Evolutionary conservation across 1,139 yeast genomes (phyloP).

Genomic region (Arxiozyma bovina): DNA sequence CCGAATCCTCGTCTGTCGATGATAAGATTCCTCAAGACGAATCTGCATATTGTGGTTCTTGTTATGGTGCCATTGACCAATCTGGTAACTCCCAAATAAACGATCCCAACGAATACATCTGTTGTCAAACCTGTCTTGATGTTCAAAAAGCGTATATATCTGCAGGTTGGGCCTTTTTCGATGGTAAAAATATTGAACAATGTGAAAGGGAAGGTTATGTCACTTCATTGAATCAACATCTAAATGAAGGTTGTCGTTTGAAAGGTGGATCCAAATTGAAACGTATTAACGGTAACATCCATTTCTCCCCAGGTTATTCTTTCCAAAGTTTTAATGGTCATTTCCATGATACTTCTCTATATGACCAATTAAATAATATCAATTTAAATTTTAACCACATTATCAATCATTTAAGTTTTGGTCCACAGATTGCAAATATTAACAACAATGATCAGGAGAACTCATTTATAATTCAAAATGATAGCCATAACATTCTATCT

Average conservation of each 20-base stretch:
- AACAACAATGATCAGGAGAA: neutral
- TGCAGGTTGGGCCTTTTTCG: constrained; percentile 82
- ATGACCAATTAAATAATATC: constrained; percentile 37
- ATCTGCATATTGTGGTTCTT: constrained; percentile 64
- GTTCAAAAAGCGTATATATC: constrained; percentile 73
- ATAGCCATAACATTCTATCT: constrained; percentile 8
- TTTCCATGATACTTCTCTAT: constrained; percentile 77
- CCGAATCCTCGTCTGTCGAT: constrained; percentile 23
- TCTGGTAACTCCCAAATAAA: constrained; percentile 38
- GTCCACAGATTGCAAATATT: constrained; percentile 42
- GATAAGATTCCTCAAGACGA: constrained; percentile 24
- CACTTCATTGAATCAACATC: constrained; percentile 43
- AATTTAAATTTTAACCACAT: constrained; percentile 62
- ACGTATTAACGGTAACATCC: constrained; percentile 83
- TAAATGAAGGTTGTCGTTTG: constrained; percentile 81
- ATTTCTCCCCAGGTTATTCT: constrained; percentile 88
- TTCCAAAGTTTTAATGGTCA: constrained; percentile 53
- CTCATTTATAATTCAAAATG: neutral
- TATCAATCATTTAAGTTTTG: constrained; percentile 78
- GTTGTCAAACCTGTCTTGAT: constrained; percentile 82
- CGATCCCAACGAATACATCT: constrained; percentile 37
- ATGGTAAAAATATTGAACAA: constrained; percentile 78
- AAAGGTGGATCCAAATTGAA: constrained; percentile 72
- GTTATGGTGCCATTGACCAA: constrained; percentile 79
- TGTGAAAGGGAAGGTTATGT: constrained; percentile 92